Evolutionary conservation across 1,284 basidiomycete species (phyloP).

Genomic region (Melampsora abietis-canadensis): DNA sequence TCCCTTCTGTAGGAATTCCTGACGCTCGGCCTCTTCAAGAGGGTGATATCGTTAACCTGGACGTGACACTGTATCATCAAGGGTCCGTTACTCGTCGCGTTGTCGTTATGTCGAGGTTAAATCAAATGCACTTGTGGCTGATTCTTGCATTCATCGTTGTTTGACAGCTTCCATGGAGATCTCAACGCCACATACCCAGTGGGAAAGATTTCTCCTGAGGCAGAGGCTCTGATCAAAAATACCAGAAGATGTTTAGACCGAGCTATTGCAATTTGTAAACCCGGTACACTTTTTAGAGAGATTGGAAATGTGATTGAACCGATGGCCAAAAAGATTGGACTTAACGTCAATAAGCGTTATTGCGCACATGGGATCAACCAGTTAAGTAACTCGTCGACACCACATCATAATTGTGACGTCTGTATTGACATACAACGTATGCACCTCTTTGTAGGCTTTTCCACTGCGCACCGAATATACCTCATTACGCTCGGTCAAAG

Average conservation of each 20-base stretch:
- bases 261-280: conserved; percentile 61
- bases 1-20: conserved; percentile 66
- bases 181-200: conserved; percentile 83
- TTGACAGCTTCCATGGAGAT: conserved; percentile 73
- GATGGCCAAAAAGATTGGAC: conserved; percentile 71
- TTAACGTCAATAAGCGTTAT: conserved; percentile 79
- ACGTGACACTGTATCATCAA: conserved; percentile 60
- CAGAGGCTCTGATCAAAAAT: conserved; percentile 72
- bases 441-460: conserved; percentile 57
- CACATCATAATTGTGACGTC: conserved; percentile 50
- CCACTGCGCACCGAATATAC: conserved; percentile 55
- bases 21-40: conserved; percentile 79
- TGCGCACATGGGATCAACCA: conserved; percentile 87
- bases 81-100: conserved; percentile 36
- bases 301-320: conserved; percentile 66
- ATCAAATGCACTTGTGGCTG: conserved; percentile 54
- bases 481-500: conserved; percentile 56
- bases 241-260: conserved; percentile 77
- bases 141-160: neutral
- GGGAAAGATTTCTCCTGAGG: conserved; percentile 76
- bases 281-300: conserved; percentile 56
- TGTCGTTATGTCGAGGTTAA: neutral
- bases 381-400: conserved; percentile 71
- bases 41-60: conserved; percentile 91
- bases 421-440: conserved; percentile 7